Evolutionary conservation across 495 filamentous ascomycete species (phyloP).

Genomic region (Penicillium soppii): DNA sequence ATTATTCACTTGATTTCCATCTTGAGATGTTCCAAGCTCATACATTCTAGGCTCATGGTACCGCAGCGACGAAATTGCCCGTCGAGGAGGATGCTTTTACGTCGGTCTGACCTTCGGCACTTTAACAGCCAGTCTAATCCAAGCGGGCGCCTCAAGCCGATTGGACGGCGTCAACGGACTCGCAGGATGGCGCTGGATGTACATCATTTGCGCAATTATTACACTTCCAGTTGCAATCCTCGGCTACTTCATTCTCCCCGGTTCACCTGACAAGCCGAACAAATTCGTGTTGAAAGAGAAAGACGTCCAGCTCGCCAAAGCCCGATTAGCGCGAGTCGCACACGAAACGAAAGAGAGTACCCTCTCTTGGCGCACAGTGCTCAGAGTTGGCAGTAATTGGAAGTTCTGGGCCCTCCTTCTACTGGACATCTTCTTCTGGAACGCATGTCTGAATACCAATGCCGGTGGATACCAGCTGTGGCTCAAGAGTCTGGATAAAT

Average conservation of each 20-base stretch:
- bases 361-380: constrained; percentile 26
- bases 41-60: constrained; percentile 40
- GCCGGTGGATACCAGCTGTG: constrained; percentile 40
- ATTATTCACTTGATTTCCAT: constrained; percentile 53
- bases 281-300: constrained; percentile 34
- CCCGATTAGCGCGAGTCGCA: constrained; percentile 29
- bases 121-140: constrained; percentile 50
- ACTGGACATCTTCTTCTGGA: constrained; percentile 53
- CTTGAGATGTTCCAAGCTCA: not conserved
- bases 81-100: constrained; percentile 50
- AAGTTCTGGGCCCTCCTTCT: constrained; percentile 40
- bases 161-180: constrained; percentile 48
- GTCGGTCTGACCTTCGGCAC: constrained; percentile 48
- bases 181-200: constrained; percentile 56
- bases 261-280: constrained; percentile 46
- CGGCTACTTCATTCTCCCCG: constrained; percentile 40
- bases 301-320: constrained; percentile 34
- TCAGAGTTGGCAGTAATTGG: constrained; percentile 30
- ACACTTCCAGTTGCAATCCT: constrained; percentile 49
- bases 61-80: constrained; percentile 38
- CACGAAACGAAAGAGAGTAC: constrained; percentile 22
- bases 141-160: constrained; percentile 40
- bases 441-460: constrained; percentile 33
- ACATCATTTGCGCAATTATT: constrained; percentile 50
- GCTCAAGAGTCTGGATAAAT: constrained; percentile 43